phyloP scores from a whole-genome alignment of 345 rosid species.

The Excoecaria cochinchinensis region DNA sequence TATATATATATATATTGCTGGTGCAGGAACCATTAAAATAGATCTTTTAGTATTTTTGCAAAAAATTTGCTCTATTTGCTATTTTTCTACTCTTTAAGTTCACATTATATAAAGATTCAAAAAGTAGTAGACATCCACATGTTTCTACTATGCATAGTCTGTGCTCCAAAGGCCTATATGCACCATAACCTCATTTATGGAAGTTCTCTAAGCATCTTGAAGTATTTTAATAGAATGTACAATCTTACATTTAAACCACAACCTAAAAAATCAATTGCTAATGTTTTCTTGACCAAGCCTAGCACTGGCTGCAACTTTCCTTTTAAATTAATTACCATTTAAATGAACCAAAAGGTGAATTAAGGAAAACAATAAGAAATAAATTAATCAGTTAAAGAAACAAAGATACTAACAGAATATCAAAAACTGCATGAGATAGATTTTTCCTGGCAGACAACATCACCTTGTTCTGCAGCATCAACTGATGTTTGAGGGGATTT shows the following conservation, averaged over 20 bases:
- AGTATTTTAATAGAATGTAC: background rate
- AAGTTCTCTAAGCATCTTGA: background rate
- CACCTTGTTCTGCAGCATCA: conserved; percentile 95
- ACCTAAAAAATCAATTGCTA: background rate
- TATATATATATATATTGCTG: background rate
- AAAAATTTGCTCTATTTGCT: background rate
- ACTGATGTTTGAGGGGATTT: conserved; percentile 54
- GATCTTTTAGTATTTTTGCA: background rate
- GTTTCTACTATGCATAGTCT: background rate
- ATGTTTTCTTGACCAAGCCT: background rate
- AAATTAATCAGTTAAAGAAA: conserved; percentile 31
- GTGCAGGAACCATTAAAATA: background rate
- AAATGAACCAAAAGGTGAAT: background rate
- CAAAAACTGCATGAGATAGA: conserved; percentile 50
- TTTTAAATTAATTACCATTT: conserved; percentile 4
- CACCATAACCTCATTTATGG: background rate
- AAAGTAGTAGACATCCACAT: background rate
- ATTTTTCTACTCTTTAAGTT: background rate
- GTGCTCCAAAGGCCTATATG: background rate
- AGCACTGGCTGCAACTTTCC: background rate
- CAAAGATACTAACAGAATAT: conserved; percentile 45
- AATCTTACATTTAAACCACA: background rate
- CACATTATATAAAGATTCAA: background rate
- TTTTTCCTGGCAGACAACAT: conserved; percentile 53
- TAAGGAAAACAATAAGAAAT: background rate